These are phyloP conservation scores for Russula earlei DNA, from an alignment of 768 basidiomycete species.

Conservation along the genomic window DNA sequence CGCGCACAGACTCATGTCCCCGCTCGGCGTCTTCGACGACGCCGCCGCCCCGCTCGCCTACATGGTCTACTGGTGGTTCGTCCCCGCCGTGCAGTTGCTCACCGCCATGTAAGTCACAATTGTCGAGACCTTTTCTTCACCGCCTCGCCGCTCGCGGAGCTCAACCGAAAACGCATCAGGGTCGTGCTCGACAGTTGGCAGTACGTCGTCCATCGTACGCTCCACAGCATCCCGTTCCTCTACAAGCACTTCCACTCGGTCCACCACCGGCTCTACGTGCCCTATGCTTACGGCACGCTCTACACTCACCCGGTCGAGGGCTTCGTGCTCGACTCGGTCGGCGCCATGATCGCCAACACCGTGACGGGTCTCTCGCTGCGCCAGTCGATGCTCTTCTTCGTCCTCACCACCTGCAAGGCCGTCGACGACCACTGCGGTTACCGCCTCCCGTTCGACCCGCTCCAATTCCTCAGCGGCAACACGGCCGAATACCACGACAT, in stretches of 20 bases:
- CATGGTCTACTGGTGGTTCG: constrained; percentile 87
- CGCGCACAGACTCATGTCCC: neutral
- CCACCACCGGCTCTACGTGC: constrained; percentile 94
- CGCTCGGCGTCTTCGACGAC: constrained; percentile 27
- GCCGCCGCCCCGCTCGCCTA: constrained; percentile 40
- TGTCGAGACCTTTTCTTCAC: no score
- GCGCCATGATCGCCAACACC: constrained; percentile 68
- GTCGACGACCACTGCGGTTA: constrained; percentile 97
- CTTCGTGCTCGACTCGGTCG: constrained; percentile 77
- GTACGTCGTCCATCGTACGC: constrained; percentile 86
- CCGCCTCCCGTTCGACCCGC: constrained; percentile 79
- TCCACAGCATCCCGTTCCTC: constrained; percentile 86
- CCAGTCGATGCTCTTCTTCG: constrained; percentile 79
- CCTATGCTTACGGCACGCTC: constrained; percentile 91
- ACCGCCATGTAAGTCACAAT: constrained; percentile 71
- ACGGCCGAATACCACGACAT: constrained; percentile 98
- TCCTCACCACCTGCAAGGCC: constrained; percentile 79
- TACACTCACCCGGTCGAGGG: constrained; percentile 98
- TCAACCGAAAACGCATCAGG: no score
- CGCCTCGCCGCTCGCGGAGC: neutral
- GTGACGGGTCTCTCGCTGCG: constrained; percentile 61
- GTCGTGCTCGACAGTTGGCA: constrained; percentile 97
- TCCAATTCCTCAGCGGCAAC: constrained; percentile 77
- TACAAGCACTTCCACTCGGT: constrained; percentile 89
- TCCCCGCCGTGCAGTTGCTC: constrained; percentile 63